Evolutionary conservation across 805 yeast genomes (phyloP).

Genomic region (Lachancea sp.): DNA sequence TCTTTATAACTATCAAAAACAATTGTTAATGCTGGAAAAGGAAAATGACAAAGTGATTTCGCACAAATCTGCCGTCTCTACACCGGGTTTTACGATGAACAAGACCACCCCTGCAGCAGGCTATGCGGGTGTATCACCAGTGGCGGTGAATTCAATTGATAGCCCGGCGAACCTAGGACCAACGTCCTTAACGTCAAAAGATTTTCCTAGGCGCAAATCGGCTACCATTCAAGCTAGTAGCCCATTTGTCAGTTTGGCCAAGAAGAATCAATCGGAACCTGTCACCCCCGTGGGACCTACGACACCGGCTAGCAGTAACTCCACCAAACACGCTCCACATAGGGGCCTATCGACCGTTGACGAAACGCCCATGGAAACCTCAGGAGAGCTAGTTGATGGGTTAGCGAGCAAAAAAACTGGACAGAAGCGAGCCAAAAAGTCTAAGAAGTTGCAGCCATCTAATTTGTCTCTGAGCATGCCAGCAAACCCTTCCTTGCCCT

Average conservation of each 20-base stretch:
- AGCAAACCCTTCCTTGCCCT: conserved; percentile 3
- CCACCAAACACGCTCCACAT: conserved; percentile 12
- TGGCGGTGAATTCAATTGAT: conserved; percentile 5
- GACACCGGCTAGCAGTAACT: conserved; percentile 9
- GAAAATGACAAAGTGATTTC: conserved; percentile 50
- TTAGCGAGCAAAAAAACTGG: conserved; percentile 9
- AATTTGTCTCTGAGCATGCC: neutral
- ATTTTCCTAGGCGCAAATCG: conserved; percentile 7
- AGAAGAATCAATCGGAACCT: conserved; percentile 12
- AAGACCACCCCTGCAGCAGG: conserved; percentile 6
- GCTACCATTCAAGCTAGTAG: conserved; percentile 7
- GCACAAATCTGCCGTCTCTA: conserved; percentile 16
- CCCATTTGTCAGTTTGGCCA: neutral
- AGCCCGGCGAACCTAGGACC: conserved; percentile 7
- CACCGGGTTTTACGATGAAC: conserved; percentile 12
- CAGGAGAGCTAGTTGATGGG: conserved; percentile 9
- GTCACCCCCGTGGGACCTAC: conserved; percentile 13
- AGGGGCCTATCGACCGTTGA: conserved; percentile 17
- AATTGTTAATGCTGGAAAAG: conserved; percentile 64
- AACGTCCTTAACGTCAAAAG: neutral
- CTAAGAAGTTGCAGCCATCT: conserved; percentile 6
- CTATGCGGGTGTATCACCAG: conserved; percentile 11
- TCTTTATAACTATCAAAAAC: conserved; percentile 76
- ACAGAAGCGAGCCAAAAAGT: conserved; percentile 6
- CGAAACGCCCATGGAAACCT: conserved; percentile 13